A percentile compares a stretch with the other conserved stretches of the same genome.
Evolutionary conservation across 2,329 filamentous ascomycete species (phyloP).

Genomic region (Magnaporthales sp.): DNA sequence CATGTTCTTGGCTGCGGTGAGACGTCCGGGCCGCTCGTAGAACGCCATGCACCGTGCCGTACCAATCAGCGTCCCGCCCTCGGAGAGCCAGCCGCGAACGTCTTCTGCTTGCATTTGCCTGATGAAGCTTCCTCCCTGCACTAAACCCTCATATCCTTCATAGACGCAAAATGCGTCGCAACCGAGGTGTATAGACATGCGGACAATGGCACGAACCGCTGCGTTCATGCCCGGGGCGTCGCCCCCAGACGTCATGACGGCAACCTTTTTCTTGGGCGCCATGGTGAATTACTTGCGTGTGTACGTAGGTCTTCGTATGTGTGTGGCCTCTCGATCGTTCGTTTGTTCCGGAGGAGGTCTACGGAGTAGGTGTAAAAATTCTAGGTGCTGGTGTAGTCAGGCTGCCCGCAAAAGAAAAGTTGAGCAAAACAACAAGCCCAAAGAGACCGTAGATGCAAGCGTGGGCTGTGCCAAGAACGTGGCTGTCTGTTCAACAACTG

Average conservation of each 20-base stretch:
- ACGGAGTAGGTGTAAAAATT: background rate
- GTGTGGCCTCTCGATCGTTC: background rate
- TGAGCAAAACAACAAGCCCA: background rate
- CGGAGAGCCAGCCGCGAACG: conserved; percentile 86
- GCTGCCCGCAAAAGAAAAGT: conserved; percentile 8
- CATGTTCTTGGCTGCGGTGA: conserved; percentile 89
- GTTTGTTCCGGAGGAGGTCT: background rate
- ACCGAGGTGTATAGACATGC: conserved; percentile 78
- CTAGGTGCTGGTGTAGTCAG: conserved; percentile 9
- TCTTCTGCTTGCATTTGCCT: conserved; percentile 84
- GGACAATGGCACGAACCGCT: conserved; percentile 80
- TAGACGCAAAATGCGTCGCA: conserved; percentile 77
- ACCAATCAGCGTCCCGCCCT: conserved; percentile 92
- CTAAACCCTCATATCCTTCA: conserved; percentile 93
- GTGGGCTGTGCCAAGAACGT: background rate
- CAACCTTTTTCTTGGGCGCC: conserved; percentile 59
- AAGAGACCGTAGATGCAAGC: background rate
- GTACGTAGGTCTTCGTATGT: background rate
- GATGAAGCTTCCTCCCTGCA: conserved; percentile 83
- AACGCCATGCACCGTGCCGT: conserved; percentile 91
- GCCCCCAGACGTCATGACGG: conserved; percentile 88
- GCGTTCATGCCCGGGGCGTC: conserved; percentile 95
- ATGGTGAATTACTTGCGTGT: conserved; percentile 20
- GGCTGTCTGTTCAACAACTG: background rate
- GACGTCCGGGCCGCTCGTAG: conserved; percentile 75